phyloP scores from a whole-genome alignment of 441 rosid genomes.

The Cnidoscolus chayamansa region DNA sequence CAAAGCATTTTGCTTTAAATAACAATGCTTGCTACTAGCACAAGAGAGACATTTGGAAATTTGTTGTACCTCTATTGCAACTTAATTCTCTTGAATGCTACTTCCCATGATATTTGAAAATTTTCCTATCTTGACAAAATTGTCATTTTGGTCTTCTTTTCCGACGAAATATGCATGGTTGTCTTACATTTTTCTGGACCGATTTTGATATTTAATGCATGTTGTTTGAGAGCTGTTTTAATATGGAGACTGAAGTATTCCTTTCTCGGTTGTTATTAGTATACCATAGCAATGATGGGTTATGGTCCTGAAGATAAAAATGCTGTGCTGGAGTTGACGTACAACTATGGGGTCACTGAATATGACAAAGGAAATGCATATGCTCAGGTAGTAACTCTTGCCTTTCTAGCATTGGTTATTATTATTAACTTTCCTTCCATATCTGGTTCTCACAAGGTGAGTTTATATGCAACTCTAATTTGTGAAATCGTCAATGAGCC shows the following conservation, averaged over 20 bases:
- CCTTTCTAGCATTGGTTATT: not conserved
- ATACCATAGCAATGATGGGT: constrained; percentile 83
- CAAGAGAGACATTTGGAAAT: too few relatives aligned
- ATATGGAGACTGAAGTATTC: constrained; percentile 1
- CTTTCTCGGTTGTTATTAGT: constrained; percentile 34
- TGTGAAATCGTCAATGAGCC: not conserved
- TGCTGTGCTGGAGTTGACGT: constrained; percentile 80
- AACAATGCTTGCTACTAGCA: not conserved
- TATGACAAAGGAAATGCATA: constrained; percentile 90
- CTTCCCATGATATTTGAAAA: not conserved
- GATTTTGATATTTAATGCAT: not conserved
- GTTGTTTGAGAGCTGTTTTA: not conserved
- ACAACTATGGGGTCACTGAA: constrained; percentile 85
- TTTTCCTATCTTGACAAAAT: not conserved
- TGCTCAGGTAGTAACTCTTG: constrained; percentile 57
- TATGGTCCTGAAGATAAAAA: constrained; percentile 93
- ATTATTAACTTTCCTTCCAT: not conserved
- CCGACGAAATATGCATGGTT: not conserved
- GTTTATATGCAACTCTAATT: not conserved
- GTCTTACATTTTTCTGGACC: constrained; percentile 6
- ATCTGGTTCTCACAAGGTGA: not conserved
- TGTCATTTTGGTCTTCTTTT: not conserved
- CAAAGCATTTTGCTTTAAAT: not conserved
- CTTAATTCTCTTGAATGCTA: not conserved
- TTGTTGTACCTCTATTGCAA: not conserved